A percentile compares a stretch with the other conserved stretches of the same genome.
Evolutionary conservation across 78 protist species (phyloP).

Genomic region (Corallochytrium limacisporum): DNA sequence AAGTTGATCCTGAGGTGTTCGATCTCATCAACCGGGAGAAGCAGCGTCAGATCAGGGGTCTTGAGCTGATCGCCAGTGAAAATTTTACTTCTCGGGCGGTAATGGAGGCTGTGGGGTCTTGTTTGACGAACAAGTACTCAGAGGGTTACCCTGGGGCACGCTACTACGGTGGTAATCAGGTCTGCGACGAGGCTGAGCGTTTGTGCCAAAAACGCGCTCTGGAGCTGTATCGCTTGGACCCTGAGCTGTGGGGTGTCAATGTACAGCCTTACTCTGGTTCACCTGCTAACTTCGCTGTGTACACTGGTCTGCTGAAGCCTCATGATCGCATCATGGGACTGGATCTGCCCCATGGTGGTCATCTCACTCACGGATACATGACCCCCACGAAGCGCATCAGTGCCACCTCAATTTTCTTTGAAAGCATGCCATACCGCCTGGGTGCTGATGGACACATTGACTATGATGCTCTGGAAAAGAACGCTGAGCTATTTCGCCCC

Average conservation of each 20-base stretch:
- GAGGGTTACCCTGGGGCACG: conserved; percentile 93
- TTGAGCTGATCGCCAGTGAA: conserved; percentile 94
- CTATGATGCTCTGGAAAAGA: conserved; percentile 74
- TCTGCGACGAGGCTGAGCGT: conserved; percentile 41
- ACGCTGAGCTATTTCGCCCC: conserved; percentile 83
- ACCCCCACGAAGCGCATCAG: conserved; percentile 76
- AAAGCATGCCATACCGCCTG: conserved; percentile 87
- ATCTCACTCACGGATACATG: conserved; percentile 86
- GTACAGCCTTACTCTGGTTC: conserved; percentile 82
- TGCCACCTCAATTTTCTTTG: conserved; percentile 91
- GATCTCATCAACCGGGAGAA: conserved; percentile 73
- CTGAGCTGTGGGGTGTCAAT: conserved; percentile 94
- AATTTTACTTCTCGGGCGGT: conserved; percentile 90
- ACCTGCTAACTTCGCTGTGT: conserved; percentile 89
- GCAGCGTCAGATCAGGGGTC: conserved; percentile 77
- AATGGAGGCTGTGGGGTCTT: conserved; percentile 87
- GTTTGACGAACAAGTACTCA: conserved; percentile 94
- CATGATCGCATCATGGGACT: conserved; percentile 97
- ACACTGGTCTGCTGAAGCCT: conserved; percentile 80
- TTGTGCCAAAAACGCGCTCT: conserved; percentile 82
- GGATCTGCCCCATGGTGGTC: conserved; percentile 83
- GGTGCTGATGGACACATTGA: conserved; percentile 85
- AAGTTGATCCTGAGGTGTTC: conserved; percentile 67
- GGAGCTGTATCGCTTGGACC: conserved; percentile 59
- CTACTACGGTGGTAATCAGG: conserved; percentile 36